Evolutionary conservation across 345 rosid genomes (phyloP).

Genomic region (Pistacia integerrima): DNA sequence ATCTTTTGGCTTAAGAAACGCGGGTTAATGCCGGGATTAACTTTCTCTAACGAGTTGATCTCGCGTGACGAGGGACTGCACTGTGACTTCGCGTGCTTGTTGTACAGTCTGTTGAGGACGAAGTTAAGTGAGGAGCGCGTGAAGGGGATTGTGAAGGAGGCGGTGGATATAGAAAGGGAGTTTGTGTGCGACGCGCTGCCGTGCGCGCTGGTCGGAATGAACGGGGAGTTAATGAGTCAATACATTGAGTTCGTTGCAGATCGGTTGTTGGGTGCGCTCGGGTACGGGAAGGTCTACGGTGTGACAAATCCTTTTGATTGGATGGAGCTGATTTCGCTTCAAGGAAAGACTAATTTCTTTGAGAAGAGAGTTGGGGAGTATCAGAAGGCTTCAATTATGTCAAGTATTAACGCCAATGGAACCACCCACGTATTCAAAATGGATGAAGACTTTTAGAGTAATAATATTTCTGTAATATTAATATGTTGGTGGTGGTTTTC

Average conservation of each 20-base stretch:
- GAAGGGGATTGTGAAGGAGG: constrained; percentile 67
- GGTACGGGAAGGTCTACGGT: constrained; percentile 63
- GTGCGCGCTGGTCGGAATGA: constrained; percentile 90
- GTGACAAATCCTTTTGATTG: constrained; percentile 81
- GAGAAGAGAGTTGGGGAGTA: constrained; percentile 87
- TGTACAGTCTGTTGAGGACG: constrained; percentile 52
- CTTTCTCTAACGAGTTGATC: constrained; percentile 91
- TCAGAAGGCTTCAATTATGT: constrained; percentile 83
- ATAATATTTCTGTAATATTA: not conserved
- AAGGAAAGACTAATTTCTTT: constrained; percentile 88
- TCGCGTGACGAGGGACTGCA: constrained; percentile 96
- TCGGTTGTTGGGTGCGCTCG: constrained; percentile 67
- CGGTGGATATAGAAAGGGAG: constrained; percentile 89
- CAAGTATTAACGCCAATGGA: constrained; percentile 57
- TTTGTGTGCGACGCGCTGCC: constrained; percentile 94
- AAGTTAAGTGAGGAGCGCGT: constrained; percentile 76
- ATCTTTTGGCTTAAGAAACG: constrained; percentile 95
- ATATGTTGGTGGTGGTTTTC: not conserved
- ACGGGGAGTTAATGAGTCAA: constrained; percentile 69
- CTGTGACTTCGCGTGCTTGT: constrained; percentile 88
- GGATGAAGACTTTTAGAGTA: constrained; percentile 69
- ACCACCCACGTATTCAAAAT: constrained; percentile 64
- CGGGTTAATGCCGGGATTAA: constrained; percentile 87
- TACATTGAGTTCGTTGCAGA: constrained; percentile 93
- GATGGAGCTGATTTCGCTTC: constrained; percentile 88